Percentiles rank a stretch among this genome's conserved stretches.
phyloP scores from a whole-genome alignment of 148 eudicot species.

The Camellia lanceoleosa region DNA sequence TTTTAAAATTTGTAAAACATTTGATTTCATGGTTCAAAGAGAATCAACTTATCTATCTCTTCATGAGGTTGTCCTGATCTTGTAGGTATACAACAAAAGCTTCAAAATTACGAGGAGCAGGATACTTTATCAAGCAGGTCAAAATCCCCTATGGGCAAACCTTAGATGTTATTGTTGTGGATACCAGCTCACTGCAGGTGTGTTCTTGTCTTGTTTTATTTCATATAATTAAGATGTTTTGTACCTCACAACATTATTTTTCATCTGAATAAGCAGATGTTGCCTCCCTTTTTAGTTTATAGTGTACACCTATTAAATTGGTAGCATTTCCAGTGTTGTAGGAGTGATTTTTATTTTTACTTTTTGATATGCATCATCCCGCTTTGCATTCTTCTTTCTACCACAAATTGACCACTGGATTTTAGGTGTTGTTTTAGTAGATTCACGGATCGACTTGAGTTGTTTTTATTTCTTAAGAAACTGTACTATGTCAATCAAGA shows the following conservation, averaged over 20 bases:
- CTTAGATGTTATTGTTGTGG: conserved; percentile 34
- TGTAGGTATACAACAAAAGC: conserved; percentile 43
- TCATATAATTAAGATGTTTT: no score
- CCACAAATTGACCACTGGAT: neutral
- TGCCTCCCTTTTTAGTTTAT: neutral
- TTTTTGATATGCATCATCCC: neutral
- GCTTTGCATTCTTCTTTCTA: neutral
- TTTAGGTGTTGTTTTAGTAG: neutral
- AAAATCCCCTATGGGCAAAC: conserved; percentile 28
- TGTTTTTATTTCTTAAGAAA: neutral
- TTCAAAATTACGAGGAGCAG: conserved; percentile 10
- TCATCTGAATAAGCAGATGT: neutral
- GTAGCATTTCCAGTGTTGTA: neutral
- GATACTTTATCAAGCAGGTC: conserved; percentile 27
- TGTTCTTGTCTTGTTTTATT: neutral
- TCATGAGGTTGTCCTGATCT: neutral
- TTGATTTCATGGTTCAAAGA: neutral
- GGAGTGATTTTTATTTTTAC: no score
- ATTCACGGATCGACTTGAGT: neutral
- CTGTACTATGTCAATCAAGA: neutral
- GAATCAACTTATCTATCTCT: neutral
- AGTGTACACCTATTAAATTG: neutral
- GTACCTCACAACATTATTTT: no score
- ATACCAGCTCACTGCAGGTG: conserved; percentile 34
- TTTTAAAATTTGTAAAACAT: neutral